Percentiles rank a stretch among this genome's conserved stretches.
Conservation (phyloP, 305 asterid species). For the Salvia sclarea region DNA sequence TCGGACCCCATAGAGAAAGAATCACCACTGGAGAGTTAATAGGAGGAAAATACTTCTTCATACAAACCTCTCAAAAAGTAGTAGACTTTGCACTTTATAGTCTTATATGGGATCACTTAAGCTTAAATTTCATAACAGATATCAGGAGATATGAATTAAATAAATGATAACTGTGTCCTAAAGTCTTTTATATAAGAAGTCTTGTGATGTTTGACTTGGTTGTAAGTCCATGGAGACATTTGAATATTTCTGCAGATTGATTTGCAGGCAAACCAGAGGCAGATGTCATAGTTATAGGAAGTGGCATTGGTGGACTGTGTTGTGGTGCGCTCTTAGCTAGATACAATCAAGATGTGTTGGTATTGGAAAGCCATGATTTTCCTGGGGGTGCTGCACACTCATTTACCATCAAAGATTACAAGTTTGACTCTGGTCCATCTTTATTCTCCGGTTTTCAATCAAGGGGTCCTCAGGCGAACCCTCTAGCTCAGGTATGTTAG, state of each 20-base stretch:
- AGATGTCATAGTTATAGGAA: constrained; percentile 80
- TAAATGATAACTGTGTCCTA: neutral
- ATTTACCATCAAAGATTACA: constrained; percentile 70
- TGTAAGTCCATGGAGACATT: constrained; percentile 31
- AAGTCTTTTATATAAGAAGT: neutral
- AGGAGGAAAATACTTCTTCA: no score
- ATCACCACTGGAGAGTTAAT: no score
- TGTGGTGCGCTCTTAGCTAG: constrained; percentile 88
- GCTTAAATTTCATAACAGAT: neutral
- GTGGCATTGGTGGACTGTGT: constrained; percentile 89
- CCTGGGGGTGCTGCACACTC: constrained; percentile 98
- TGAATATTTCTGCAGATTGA: constrained; percentile 53
- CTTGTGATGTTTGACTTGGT: constrained; percentile 4
- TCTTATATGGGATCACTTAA: neutral
- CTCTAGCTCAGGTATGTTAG: constrained; percentile 76
- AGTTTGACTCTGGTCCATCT: constrained; percentile 95
- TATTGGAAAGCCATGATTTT: constrained; percentile 83
- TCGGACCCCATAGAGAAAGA: no score
- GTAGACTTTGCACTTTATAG: no score
- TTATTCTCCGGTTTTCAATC: constrained; percentile 88
- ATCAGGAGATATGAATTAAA: neutral
- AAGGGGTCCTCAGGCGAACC: constrained; percentile 93
- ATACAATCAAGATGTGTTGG: constrained; percentile 74
- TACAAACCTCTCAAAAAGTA: no score
- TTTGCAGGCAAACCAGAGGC: constrained; percentile 86